These are phyloP conservation scores for Volvox reticuliferus DNA, from an alignment of 139 green algal species.

Conservation along the genomic window DNA sequence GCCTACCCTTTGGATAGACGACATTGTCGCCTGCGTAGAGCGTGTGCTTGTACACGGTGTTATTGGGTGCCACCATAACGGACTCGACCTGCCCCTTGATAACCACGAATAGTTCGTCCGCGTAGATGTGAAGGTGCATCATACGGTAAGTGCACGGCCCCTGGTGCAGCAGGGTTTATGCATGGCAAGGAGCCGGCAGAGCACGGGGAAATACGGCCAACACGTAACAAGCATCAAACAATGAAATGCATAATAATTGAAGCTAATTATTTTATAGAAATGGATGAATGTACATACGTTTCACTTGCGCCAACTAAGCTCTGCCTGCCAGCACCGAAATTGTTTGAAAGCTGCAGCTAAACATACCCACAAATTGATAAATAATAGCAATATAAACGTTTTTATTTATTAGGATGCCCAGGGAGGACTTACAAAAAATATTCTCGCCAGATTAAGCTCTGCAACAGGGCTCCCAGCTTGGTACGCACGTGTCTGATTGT, in stretches of 20 bases:
- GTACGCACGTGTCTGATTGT: not conserved
- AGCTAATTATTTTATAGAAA: too few relatives aligned
- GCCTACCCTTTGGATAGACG: conserved; percentile 12
- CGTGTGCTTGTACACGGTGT: not conserved
- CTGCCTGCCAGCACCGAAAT: too few relatives aligned
- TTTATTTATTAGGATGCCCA: too few relatives aligned
- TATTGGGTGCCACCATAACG: conserved; percentile 5
- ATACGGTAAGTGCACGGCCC: conserved; percentile 14
- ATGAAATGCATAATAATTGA: too few relatives aligned
- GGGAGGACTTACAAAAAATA: not conserved
- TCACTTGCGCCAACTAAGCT: too few relatives aligned
- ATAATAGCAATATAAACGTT: too few relatives aligned
- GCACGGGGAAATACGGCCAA: too few relatives aligned
- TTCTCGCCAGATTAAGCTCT: not conserved
- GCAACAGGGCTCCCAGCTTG: not conserved
- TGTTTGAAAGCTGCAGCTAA: too few relatives aligned
- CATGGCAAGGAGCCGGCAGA: not conserved
- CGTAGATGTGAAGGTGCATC: conserved; percentile 22
- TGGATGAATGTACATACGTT: too few relatives aligned
- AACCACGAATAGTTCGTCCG: not conserved
- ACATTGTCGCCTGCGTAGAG: not conserved
- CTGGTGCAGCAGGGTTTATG: not conserved
- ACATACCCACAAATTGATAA: too few relatives aligned
- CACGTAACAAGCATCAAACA: too few relatives aligned
- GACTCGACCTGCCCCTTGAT: not conserved